Evolutionary conservation across 1,139 yeast species (phyloP).

Genomic region (Geotrichum aggregatum): DNA sequence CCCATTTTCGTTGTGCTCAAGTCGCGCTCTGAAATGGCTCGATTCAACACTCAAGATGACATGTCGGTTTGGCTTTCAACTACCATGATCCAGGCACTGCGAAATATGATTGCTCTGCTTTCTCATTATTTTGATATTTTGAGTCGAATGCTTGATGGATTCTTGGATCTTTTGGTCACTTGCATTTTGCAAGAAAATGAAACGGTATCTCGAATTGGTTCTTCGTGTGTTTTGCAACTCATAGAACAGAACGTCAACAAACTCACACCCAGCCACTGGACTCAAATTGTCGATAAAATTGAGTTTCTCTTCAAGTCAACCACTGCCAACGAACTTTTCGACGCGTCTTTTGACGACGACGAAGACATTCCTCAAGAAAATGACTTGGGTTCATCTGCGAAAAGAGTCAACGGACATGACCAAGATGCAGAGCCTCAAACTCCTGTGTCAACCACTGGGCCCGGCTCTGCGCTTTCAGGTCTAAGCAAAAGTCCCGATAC

Average conservation of each 20-base stretch:
- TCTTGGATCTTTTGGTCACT: conserved; percentile 68
- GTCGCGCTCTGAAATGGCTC: conserved; percentile 68
- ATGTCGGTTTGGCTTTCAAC: conserved; percentile 96
- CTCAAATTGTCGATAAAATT: conserved; percentile 57
- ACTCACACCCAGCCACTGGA: conserved; percentile 70
- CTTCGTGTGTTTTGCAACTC: conserved; percentile 77
- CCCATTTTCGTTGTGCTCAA: conserved; percentile 84
- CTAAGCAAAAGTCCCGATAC: background rate
- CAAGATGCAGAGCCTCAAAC: conserved; percentile 2
- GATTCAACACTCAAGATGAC: conserved; percentile 68
- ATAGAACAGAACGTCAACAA: conserved; percentile 66
- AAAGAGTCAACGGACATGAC: conserved; percentile 1
- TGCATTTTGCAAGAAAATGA: conserved; percentile 97
- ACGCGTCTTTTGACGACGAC: conserved; percentile 35
- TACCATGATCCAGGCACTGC: conserved; percentile 89
- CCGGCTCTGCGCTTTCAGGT: background rate
- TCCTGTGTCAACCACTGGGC: background rate
- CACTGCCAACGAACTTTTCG: conserved; percentile 80
- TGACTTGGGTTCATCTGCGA: conserved; percentile 5
- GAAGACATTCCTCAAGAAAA: conserved; percentile 21
- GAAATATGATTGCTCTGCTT: conserved; percentile 80
- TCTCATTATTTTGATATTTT: conserved; percentile 74
- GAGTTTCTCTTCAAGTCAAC: conserved; percentile 70
- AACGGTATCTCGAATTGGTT: conserved; percentile 90
- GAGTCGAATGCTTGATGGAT: conserved; percentile 69